A percentile compares a stretch with the other conserved stretches of the same genome.
phyloP scores from a whole-genome alignment of 2,329 filamentous ascomycete species.

The Clarireedia monteithiana region DNA sequence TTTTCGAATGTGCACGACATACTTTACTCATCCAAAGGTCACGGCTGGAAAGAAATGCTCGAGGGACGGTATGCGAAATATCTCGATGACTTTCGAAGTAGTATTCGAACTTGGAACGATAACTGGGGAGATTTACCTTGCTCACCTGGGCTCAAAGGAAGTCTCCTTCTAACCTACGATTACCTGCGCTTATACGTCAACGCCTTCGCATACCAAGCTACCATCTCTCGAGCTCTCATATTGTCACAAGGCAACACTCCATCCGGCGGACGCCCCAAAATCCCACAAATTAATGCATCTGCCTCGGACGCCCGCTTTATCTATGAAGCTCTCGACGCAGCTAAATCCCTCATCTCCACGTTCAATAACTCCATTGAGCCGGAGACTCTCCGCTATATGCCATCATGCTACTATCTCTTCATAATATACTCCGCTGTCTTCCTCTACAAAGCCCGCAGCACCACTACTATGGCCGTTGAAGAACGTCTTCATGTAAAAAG shows the following conservation, averaged over 20 bases:
- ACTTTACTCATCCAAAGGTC: conserved; percentile 62
- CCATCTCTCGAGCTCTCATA: conserved; percentile 42
- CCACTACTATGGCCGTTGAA: conserved; percentile 36
- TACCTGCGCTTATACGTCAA: conserved; percentile 68
- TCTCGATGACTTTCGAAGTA: conserved; percentile 63
- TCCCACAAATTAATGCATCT: conserved; percentile 35
- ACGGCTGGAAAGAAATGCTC: conserved; percentile 61
- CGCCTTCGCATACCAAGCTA: conserved; percentile 69
- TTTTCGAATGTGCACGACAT: conserved; percentile 70
- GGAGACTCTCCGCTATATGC: conserved; percentile 54
- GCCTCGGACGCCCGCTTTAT: conserved; percentile 59
- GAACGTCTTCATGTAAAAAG: conserved; percentile 41
- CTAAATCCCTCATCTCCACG: conserved; percentile 52
- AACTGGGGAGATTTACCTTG: conserved; percentile 61
- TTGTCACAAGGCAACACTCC: conserved; percentile 25
- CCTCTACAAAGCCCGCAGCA: conserved; percentile 46
- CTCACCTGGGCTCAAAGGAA: conserved; percentile 60
- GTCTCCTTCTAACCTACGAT: conserved; percentile 62
- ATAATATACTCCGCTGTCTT: conserved; percentile 58
- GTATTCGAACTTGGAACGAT: conserved; percentile 63
- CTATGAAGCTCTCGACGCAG: conserved; percentile 57
- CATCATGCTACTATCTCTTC: conserved; percentile 54
- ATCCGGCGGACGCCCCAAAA: conserved; percentile 32
- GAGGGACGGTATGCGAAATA: conserved; percentile 69
- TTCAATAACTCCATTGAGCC: conserved; percentile 53